phyloP scores from a whole-genome alignment of 2,329 filamentous ascomycete genomes.

The Alternaria sp. region DNA sequence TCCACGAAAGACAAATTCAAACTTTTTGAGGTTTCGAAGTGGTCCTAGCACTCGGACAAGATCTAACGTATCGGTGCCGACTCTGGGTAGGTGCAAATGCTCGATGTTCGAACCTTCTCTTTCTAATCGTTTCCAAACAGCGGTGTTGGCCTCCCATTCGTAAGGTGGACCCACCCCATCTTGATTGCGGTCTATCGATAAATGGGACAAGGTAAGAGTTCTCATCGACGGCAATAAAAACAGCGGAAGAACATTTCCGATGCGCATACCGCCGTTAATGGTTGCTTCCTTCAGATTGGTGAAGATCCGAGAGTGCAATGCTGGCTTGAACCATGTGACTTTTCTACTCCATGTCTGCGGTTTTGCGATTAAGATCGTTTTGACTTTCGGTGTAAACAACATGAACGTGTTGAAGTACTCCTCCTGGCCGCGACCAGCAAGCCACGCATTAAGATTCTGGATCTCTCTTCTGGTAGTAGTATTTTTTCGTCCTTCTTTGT shows the following conservation, averaged over 20 bases:
- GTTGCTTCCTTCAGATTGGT: conserved; percentile 3
- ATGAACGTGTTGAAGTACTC: conserved; percentile 1
- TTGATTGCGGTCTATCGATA: background rate
- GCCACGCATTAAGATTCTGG: background rate
- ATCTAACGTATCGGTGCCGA: background rate
- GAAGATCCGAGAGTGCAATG: background rate
- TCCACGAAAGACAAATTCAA: conserved; percentile 3
- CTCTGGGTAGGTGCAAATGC: background rate
- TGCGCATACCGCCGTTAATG: conserved; percentile 1
- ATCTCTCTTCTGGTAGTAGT: background rate
- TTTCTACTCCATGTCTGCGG: background rate
- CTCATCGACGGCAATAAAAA: conserved; percentile 10
- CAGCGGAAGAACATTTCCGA: conserved; percentile 11
- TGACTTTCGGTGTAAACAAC: conserved; percentile 8
- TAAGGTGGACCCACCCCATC: background rate
- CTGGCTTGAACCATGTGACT: conserved; percentile 10
- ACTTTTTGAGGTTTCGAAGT: conserved; percentile 5
- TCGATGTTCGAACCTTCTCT: conserved; percentile 12
- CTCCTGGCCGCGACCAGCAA: background rate
- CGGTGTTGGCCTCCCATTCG: background rate
- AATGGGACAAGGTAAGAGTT: conserved; percentile 7
- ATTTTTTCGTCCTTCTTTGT: background rate
- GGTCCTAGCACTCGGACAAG: background rate
- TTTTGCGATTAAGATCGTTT: background rate
- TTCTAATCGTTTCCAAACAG: background rate